Percentiles rank a stretch among this genome's conserved stretches.
Evolutionary conservation across 1,139 yeast species (phyloP).

Genomic region (Protomyces inouyei): DNA sequence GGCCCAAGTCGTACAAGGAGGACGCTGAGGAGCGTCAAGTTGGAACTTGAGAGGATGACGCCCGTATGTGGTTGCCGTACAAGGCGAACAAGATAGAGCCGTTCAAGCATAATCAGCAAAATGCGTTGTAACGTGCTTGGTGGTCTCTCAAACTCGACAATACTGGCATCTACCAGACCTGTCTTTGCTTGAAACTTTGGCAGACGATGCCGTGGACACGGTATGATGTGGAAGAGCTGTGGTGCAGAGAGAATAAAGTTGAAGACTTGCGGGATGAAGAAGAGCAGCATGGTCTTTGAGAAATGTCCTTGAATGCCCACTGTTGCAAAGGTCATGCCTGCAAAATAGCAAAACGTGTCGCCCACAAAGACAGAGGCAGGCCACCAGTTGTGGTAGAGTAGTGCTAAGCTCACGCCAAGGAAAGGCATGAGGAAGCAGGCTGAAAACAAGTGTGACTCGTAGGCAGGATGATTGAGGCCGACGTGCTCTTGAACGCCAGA

Average conservation of each 20-base stretch:
- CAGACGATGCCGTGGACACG: conserved; percentile 92
- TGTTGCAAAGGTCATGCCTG: conserved; percentile 98
- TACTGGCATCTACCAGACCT: conserved; percentile 74
- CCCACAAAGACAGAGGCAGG: conserved; percentile 95
- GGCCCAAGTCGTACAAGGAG: conserved; percentile 85
- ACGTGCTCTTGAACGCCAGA: conserved; percentile 41
- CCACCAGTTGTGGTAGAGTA: conserved; percentile 68
- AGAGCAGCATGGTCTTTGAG: conserved; percentile 79
- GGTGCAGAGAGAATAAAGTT: conserved; percentile 87
- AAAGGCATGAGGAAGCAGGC: conserved; percentile 77
- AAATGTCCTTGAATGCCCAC: conserved; percentile 95
- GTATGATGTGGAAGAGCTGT: conserved; percentile 76
- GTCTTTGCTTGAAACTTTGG: conserved; percentile 67
- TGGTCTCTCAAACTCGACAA: conserved; percentile 44
- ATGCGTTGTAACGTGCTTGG: conserved; percentile 39
- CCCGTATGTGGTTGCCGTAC: conserved; percentile 40
- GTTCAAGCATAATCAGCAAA: conserved; percentile 42
- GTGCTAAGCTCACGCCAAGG: conserved; percentile 73
- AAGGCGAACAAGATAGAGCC: conserved; percentile 51
- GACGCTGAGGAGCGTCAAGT: conserved; percentile 81
- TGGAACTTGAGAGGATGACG: conserved; percentile 54
- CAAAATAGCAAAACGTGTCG: conserved; percentile 94
- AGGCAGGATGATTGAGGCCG: conserved; percentile 54
- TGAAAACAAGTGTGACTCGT: conserved; percentile 78
- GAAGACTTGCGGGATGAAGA: conserved; percentile 83